A percentile compares a stretch with the other conserved stretches of the same genome.
phyloP scores from a whole-genome alignment of 2,329 filamentous ascomycete genomes.

The Neofusicoccum laricinum region DNA sequence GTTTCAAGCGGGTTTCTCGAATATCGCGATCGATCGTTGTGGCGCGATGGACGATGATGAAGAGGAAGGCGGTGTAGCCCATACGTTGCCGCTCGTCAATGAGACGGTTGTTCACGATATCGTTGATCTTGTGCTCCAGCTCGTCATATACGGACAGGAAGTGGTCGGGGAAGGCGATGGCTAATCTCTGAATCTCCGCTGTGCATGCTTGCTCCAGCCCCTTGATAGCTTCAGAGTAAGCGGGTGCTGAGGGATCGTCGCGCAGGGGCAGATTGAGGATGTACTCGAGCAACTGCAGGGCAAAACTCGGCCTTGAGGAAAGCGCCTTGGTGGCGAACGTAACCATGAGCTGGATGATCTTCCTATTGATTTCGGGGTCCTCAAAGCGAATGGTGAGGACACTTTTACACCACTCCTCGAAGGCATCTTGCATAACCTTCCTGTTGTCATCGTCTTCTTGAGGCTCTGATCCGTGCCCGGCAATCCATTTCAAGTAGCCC shows the following conservation, averaged over 20 bases:
- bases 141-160: slow-evolving; percentile 79
- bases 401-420: slow-evolving; percentile 71
- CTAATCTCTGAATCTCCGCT: slow-evolving; percentile 82
- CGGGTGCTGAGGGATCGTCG: slow-evolving; percentile 65
- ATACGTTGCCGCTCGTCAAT: slow-evolving; percentile 80
- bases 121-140: slow-evolving; percentile 77
- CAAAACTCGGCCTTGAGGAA: slow-evolving; percentile 73
- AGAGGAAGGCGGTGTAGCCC: slow-evolving; percentile 84
- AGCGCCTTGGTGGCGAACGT: slow-evolving; percentile 80
- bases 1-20: slow-evolving; percentile 68
- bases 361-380: slow-evolving; percentile 80
- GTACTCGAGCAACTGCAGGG: slow-evolving; percentile 86
- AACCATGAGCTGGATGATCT: slow-evolving; percentile 76
- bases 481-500: slow-evolving; percentile 80
- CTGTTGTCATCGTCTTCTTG: slow-evolving; percentile 54
- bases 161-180: slow-evolving; percentile 87
- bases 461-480: slow-evolving; percentile 49
- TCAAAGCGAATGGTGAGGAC: slow-evolving; percentile 71
- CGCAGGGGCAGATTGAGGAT: slow-evolving; percentile 81
- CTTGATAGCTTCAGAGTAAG: slow-evolving; percentile 85
- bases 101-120: slow-evolving; percentile 69
- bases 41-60: slow-evolving; percentile 90
- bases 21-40: slow-evolving; percentile 67
- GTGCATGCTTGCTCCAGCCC: slow-evolving; percentile 83
- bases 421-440: slow-evolving; percentile 57